Percentiles rank a stretch among this genome's conserved stretches.
These are phyloP conservation scores for Trypanosoma mega DNA, from an alignment of 208 protist species.

Conservation along the genomic window DNA sequence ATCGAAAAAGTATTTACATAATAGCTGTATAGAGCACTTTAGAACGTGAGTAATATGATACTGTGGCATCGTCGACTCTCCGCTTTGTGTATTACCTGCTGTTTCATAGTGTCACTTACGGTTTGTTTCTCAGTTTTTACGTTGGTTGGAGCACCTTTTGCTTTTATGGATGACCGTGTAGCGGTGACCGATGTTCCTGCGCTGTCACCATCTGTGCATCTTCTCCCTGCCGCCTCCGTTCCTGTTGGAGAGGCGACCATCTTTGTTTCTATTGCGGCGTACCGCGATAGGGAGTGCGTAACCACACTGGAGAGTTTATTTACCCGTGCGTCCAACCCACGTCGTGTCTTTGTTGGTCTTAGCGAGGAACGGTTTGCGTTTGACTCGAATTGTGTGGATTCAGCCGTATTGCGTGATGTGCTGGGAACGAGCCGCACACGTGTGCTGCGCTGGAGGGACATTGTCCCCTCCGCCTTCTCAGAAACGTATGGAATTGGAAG, in stretches of 20 bases:
- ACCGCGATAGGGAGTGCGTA: constrained; percentile 85
- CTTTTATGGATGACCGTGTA: background rate
- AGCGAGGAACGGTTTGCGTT: constrained; percentile 59
- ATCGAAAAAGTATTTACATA: no score
- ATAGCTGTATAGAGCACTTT: no score
- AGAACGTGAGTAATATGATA: no score
- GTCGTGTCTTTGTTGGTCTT: constrained; percentile 81
- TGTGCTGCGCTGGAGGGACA: constrained; percentile 20
- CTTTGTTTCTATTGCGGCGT: constrained; percentile 89
- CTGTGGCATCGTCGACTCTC: no score
- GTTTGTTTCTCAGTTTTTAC: no score
- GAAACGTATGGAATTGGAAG: background rate
- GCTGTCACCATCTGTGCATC: background rate
- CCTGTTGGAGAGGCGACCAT: constrained; percentile 60
- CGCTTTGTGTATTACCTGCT: no score
- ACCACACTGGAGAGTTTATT: constrained; percentile 81
- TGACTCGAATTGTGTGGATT: constrained; percentile 34
- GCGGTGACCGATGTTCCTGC: background rate
- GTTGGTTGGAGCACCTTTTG: background rate
- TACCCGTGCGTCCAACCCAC: constrained; percentile 35
- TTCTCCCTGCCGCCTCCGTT: constrained; percentile 4
- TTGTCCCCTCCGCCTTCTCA: constrained; percentile 18
- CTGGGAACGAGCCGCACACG: constrained; percentile 5
- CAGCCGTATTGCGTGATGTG: background rate
- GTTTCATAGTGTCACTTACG: no score